A percentile compares a stretch with the other conserved stretches of the same genome.
Conservation (phyloP, 2,329 filamentous ascomycete species). For the Colletotrichum truncatum region DNA sequence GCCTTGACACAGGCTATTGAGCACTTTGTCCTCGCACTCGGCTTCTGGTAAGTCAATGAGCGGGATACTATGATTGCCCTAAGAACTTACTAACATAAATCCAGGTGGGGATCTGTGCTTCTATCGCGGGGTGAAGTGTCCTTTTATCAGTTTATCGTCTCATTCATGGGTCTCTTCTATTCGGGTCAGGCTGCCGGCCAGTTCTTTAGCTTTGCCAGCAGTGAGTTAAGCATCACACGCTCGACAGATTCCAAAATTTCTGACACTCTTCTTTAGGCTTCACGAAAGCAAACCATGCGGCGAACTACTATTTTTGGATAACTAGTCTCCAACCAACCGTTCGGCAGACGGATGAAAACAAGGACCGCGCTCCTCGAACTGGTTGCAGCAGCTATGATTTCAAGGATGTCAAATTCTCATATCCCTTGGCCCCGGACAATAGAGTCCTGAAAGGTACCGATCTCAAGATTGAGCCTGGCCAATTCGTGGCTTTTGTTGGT, state of each 20-base stretch:
- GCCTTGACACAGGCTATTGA: constrained; percentile 47
- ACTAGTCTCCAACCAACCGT: constrained; percentile 49
- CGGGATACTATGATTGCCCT: not conserved
- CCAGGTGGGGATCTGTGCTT: constrained; percentile 46
- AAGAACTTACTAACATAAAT: not conserved
- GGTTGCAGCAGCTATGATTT: constrained; percentile 53
- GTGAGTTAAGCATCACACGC: constrained; percentile 31
- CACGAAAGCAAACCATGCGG: constrained; percentile 58
- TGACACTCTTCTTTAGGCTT: constrained; percentile 43
- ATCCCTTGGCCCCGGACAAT: constrained; percentile 58
- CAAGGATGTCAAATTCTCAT: constrained; percentile 68
- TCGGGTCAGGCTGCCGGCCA: constrained; percentile 50
- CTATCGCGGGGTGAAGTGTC: constrained; percentile 47
- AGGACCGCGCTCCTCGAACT: constrained; percentile 43
- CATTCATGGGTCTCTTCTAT: constrained; percentile 61
- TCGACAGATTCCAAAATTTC: not conserved
- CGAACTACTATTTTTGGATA: constrained; percentile 62
- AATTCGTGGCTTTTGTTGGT: constrained; percentile 64
- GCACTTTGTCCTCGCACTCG: constrained; percentile 49
- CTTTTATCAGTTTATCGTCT: constrained; percentile 56
- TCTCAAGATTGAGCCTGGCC: constrained; percentile 52
- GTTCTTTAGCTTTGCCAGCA: constrained; percentile 58
- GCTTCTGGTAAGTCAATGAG: constrained; percentile 45
- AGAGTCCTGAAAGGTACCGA: not conserved
- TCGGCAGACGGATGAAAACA: constrained; percentile 51